Conservation (phyloP, 108 stramenopile species). For the Epithemia pelagica region DNA sequence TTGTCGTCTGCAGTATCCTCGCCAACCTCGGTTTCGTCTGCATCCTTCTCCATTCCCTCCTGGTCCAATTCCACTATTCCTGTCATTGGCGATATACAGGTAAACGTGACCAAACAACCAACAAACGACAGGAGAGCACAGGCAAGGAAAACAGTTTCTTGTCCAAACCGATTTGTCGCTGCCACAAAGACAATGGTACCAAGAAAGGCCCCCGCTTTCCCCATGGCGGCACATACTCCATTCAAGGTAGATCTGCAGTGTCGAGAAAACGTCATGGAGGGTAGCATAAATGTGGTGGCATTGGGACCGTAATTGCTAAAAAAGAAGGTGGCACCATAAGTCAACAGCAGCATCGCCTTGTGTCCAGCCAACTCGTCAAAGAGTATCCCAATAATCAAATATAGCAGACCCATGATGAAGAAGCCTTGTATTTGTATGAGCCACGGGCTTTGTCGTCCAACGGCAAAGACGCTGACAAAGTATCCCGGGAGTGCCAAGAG, state of each 20-base stretch:
- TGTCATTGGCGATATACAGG: conserved; percentile 24
- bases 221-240: conserved; percentile 75
- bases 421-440: conserved; percentile 82
- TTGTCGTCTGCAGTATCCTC: neutral
- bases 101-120: conserved; percentile 42
- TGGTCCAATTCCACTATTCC: neutral
- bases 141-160: conserved; percentile 56
- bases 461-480: conserved; percentile 46
- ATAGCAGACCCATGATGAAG: conserved; percentile 61
- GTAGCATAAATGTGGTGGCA: conserved; percentile 67
- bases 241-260: conserved; percentile 77
- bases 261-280: conserved; percentile 58
- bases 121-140: conserved; percentile 62
- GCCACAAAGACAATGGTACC: conserved; percentile 74
- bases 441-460: conserved; percentile 73
- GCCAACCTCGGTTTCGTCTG: neutral
- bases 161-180: conserved; percentile 49
- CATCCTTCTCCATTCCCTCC: neutral
- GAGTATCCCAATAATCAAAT: conserved; percentile 56
- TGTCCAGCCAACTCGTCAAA: conserved; percentile 40
- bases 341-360: conserved; percentile 34
- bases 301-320: conserved; percentile 88
- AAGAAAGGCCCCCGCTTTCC: conserved; percentile 72
- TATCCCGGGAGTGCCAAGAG: conserved; percentile 80
- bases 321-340: conserved; percentile 84